phyloP scores from a whole-genome alignment of 164 flowering plant species.

The Santalum album region DNA sequence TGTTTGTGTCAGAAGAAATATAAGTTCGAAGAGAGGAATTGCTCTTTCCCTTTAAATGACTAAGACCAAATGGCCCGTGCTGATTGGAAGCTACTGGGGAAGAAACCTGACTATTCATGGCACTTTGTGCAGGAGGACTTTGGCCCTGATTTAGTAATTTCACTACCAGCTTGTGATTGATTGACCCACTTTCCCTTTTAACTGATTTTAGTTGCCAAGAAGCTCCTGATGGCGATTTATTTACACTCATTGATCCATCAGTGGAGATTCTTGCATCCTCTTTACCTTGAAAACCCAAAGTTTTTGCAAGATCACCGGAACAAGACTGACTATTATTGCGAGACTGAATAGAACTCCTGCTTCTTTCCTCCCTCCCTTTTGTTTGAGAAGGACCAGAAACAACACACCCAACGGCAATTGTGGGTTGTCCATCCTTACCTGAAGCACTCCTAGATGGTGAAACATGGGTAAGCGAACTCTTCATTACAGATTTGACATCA shows the following conservation, averaged over 20 bases:
- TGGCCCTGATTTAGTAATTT: constrained; percentile 55
- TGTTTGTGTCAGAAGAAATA: constrained; percentile 30
- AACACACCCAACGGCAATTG: constrained; percentile 8
- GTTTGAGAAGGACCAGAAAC: constrained; percentile 22
- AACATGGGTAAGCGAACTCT: neutral
- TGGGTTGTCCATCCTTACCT: constrained; percentile 16
- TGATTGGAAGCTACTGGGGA: constrained; percentile 52
- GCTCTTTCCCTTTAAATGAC: constrained; percentile 34
- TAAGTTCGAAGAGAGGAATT: constrained; percentile 31
- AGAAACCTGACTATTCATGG: constrained; percentile 24
- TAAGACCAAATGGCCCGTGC: constrained; percentile 44
- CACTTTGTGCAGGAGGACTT: constrained; percentile 34
- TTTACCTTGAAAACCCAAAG: constrained; percentile 35
- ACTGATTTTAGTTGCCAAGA: constrained; percentile 60
- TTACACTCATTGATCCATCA: constrained; percentile 40
- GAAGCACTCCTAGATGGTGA: neutral
- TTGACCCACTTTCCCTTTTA: constrained; percentile 43
- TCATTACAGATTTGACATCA: neutral
- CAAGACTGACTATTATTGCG: constrained; percentile 42
- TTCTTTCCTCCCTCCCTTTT: constrained; percentile 27
- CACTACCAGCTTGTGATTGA: constrained; percentile 60
- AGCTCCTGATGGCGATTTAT: constrained; percentile 33
- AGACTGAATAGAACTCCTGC: constrained; percentile 50
- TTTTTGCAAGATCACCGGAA: constrained; percentile 62
- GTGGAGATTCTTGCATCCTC: constrained; percentile 74